Base-by-base conservation (phyloP, 805 yeast genomes). In the Wickerhamomyces silvicola region DNA sequence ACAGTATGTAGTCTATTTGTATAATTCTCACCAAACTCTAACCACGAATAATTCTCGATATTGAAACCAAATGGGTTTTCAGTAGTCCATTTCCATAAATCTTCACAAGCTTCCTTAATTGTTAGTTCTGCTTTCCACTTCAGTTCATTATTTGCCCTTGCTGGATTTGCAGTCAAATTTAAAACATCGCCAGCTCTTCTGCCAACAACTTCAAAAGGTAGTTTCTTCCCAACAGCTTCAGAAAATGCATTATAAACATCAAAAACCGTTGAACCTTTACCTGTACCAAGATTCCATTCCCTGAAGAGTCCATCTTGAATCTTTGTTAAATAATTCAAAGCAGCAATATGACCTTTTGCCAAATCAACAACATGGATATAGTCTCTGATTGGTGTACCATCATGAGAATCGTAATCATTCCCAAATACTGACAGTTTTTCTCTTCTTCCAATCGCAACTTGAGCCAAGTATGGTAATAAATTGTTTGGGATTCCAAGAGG, bases 231-330 rank as follows among this genome's bases (percentile, higher is more conserved):
- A 6, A 75, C 77, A 9, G 81, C 81, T 31, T 66, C 64, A 46
- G 74, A 66, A 54, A 82, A 83, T 2, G 82, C 78, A 33, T 68
- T 52, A 48, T 75, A 68, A 26, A 83, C 78, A 44, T 83, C 87
- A 36, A 81, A 63, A 5, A 83, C 94, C 2, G 90, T 80, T 9
- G 78, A 64, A n/a, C 94, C 94, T 17, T 61, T 70, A 19, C 94
- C 94, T 10, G 88, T 75, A 26, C 94, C 94, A 36, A 83, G 68
- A 52, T 83, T 83, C 92, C 92, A 83, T 52, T 75, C 90, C 33
- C 87, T 68, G 48, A 69, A 76, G 32, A 74, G 60, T 7, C 83
- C 84, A 7, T 45, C 40, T 1, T 37, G 32, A 21, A 62, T 56
- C 5, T 38, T 38, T 12, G 50, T 48, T 31, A 83, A 64, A 51